A percentile compares a stretch with the other conserved stretches of the same genome.
Conservation (phyloP, 352 stramenopile species). For the Phytophthora pistaciae region DNA sequence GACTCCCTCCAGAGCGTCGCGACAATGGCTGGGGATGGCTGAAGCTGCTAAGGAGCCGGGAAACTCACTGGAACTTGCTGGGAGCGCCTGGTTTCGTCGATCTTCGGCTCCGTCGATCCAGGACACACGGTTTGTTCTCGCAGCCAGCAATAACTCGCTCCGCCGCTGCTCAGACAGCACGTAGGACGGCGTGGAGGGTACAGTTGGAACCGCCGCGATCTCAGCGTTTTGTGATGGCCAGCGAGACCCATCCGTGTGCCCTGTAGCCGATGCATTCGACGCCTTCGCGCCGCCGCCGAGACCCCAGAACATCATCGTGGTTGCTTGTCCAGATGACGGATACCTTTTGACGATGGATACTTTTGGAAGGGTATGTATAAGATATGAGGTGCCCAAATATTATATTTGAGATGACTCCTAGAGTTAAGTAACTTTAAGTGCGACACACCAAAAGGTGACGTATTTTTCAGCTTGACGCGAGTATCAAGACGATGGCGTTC, state of each 20-base stretch:
- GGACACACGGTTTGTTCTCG: constrained; percentile 68
- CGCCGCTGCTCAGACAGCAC: constrained; percentile 76
- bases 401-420: no score
- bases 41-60: constrained; percentile 10
- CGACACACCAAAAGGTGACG: not conserved
- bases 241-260: not conserved
- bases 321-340: constrained; percentile 7
- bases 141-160: constrained; percentile 77
- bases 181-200: constrained; percentile 45
- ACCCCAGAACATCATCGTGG: constrained; percentile 58
- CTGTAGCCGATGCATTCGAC: constrained; percentile 11
- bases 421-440: not conserved
- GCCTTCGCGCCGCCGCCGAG: constrained; percentile 26
- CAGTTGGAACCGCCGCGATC: constrained; percentile 7
- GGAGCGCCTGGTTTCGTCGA: constrained; percentile 4
- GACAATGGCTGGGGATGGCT: constrained; percentile 37
- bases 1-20: constrained; percentile 57
- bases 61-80: not conserved
- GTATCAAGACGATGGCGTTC: constrained; percentile 41
- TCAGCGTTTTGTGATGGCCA: constrained; percentile 12
- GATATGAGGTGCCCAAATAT: no score
- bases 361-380: no score
- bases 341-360: constrained; percentile 1
- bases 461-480: no score
- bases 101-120: constrained; percentile 74